phyloP scores from a whole-genome alignment of 768 basidiomycete species.

The Podaxis sp. region DNA sequence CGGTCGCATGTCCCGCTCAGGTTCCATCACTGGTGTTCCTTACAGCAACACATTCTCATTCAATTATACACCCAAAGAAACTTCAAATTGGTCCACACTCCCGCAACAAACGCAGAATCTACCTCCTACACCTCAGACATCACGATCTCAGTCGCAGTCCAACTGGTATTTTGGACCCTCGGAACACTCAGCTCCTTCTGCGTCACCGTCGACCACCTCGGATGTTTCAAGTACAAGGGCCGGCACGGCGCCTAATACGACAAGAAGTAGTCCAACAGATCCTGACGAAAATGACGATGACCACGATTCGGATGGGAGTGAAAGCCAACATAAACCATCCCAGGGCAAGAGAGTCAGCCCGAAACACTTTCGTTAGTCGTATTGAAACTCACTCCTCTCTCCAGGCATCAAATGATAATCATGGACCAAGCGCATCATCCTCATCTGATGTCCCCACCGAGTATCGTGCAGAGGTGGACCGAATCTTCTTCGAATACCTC shows the following conservation, averaged over 20 bases:
- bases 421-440: conserved; percentile 23
- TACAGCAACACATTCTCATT: conserved; percentile 35
- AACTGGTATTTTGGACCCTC: conserved; percentile 22
- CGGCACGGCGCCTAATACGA: conserved; percentile 27
- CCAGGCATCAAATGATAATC: conserved; percentile 32
- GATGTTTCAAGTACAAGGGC: conserved; percentile 23
- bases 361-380: not conserved
- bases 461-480: conserved; percentile 79
- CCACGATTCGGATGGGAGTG: conserved; percentile 36
- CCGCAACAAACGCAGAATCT: conserved; percentile 8
- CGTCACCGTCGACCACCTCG: conserved; percentile 29
- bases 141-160: conserved; percentile 13
- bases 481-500: conserved; percentile 88
- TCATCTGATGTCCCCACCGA: conserved; percentile 72
- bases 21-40: conserved; percentile 48
- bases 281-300: conserved; percentile 53
- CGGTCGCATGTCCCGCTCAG: conserved; percentile 58
- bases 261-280: conserved; percentile 43
- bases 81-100: conserved; percentile 26
- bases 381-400: not conserved
- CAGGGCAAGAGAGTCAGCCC: conserved; percentile 1
- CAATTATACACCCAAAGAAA: conserved; percentile 34
- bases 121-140: conserved; percentile 11
- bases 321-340: conserved; percentile 14
- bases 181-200: conserved; percentile 22